phyloP scores from a whole-genome alignment of 2,329 filamentous ascomycete genomes.

The Neonectria faginata region DNA sequence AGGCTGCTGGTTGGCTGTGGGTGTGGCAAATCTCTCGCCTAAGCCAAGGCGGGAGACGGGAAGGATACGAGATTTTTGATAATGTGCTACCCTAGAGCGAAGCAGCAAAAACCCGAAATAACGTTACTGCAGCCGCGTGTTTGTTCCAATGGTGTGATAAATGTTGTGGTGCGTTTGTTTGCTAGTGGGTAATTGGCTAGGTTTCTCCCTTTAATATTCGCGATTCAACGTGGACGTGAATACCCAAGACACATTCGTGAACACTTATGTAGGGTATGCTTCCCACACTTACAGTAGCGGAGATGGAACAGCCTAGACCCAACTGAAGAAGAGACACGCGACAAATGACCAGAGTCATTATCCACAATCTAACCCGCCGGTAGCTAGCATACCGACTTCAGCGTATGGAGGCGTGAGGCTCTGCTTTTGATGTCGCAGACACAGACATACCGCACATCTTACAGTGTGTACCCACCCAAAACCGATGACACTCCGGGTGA shows the following conservation, averaged over 20 bases:
- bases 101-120: neutral
- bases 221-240: neutral
- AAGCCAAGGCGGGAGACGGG: constrained; percentile 9
- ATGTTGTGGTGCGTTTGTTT: neutral
- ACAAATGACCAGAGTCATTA: neutral
- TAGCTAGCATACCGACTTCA: neutral
- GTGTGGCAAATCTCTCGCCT: neutral
- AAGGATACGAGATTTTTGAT: neutral
- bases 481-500: neutral
- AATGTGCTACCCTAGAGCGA: constrained; percentile 4
- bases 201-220: neutral
- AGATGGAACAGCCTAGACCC: constrained; percentile 12
- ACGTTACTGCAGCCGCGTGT: too few relatives aligned
- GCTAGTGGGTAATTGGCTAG: neutral
- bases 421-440: constrained; percentile 15
- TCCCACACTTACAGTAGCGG: neutral
- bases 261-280: neutral
- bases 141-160: too few relatives aligned
- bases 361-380: neutral
- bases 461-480: constrained; percentile 12
- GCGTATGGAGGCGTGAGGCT: constrained; percentile 15
- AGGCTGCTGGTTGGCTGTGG: constrained; percentile 16
- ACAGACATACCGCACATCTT: constrained; percentile 19
- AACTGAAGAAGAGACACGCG: neutral
- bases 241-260: neutral